phyloP scores from a whole-genome alignment of 2,329 filamentous ascomycete genomes.

The Coleophoma crateriformis region DNA sequence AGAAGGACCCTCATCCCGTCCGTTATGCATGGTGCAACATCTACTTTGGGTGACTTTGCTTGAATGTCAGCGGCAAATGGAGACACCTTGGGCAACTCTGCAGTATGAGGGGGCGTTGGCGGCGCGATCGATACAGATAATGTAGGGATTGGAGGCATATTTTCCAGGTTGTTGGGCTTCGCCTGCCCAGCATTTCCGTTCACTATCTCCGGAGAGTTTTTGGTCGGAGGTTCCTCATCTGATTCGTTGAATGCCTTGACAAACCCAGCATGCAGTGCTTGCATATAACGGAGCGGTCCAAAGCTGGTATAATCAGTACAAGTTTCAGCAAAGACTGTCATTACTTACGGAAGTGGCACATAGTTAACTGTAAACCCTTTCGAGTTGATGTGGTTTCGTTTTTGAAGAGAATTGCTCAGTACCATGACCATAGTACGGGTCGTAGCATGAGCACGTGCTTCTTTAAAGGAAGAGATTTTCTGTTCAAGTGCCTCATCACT shows the following conservation, averaged over 20 bases:
- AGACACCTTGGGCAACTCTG: neutral
- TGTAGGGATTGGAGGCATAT: too few relatives aligned
- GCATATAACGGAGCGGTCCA: neutral
- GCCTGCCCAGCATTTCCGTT: too few relatives aligned
- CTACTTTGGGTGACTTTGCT: neutral
- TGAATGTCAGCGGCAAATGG: neutral
- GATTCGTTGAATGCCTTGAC: neutral
- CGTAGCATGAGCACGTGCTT: conserved; percentile 3
- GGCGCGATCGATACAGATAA: too few relatives aligned
- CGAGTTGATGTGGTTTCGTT: conserved; percentile 12
- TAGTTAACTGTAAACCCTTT: conserved; percentile 19
- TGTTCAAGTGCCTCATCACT: conserved; percentile 14
- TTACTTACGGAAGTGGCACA: conserved; percentile 20
- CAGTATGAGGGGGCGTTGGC: neutral
- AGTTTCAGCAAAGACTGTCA: too few relatives aligned
- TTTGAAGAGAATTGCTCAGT: conserved; percentile 16
- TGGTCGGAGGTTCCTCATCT: neutral
- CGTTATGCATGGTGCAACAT: neutral
- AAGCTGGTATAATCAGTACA: conserved; percentile 3
- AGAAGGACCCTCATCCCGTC: conserved; percentile 25
- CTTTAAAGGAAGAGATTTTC: conserved; percentile 11
- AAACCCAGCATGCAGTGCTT: neutral
- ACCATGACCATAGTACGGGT: conserved; percentile 14
- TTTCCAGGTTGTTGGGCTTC: too few relatives aligned
- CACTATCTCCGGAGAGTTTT: too few relatives aligned